Base-by-base conservation (phyloP, 805 yeast genomes). In the Yarrowia bubula region DNA sequence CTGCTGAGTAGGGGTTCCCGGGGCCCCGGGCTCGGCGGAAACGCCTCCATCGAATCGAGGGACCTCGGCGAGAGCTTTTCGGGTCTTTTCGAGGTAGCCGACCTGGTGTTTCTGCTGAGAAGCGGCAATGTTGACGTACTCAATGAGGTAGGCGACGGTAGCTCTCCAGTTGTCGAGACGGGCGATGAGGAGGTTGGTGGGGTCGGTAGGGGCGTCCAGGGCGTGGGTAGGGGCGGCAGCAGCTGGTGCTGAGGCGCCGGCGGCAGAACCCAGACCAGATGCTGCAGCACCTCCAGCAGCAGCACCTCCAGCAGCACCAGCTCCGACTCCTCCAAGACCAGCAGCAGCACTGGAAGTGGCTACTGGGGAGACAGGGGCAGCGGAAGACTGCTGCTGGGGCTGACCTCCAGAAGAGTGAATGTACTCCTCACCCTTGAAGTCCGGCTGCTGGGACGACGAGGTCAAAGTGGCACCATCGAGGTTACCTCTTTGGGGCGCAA, bases 91-190 rank as follows among this genome's bases (percentile, higher is more conserved):
- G 39, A 75, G 70, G 65, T 73, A 71, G 38, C 67, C 62, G 14
- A 75, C 66, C 66, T 69, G 67, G 57, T 68, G 60, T 57, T 71
- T 70, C 69, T 77, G 78, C 46, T 70, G 67, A 13, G 69, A 58
- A 35, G 68, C 53, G 62, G 72, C 74, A 47, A 73, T 70, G 32
- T 73, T 73, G 28, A 70, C 65, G 65, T 75, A 77, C 63, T 71
- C 73, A 65, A 70, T 69, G 17, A 77, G 69, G 37, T 71, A 55
- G 13, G 66, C 67, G 37, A 76, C 71, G 17, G 72, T 75, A 42
- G 71, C 74, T 41, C 69, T 70, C 81, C 81, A 78, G 65, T 75
- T 74, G 55, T 78, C 80, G 46, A 78, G 71, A 11, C 81, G 74
- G 14, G 68, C 66, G 15, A 75, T 65, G 22, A 78, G 72, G 31